Evolutionary conservation across 208 protist species (phyloP), one percentile per base, ranked within the genome.

Genomic region (Eutreptiella sp.): DNA sequence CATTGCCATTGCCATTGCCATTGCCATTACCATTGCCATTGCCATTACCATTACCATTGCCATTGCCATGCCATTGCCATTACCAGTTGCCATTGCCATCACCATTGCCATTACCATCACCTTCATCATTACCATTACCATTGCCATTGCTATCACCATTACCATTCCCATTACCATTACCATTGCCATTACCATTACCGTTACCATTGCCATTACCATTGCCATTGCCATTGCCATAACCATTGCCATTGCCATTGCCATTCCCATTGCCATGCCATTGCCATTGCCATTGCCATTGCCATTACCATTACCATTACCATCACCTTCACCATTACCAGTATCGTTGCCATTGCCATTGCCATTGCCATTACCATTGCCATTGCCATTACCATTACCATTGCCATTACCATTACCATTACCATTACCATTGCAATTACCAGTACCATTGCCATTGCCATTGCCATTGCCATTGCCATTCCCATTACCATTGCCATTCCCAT

Each of bases 401-500:
- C n/a, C 43, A 26, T 48, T 41, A 16, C 43, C 43, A 48, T 48
- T 21, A 21, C 43, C 43, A 26, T 48, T 26, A 19, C n/a, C 43
- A 48, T 48, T 26, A 19, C 11, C n/a, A 48, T 48, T 26, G 43
- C n/a, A 14, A 26, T 48, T 16, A 41, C 43, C 43, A 26, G 16
- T 26, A 19, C 43, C 43, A 48, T 48, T 26, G 21, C 11, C 43
- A 48, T 48, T 26, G 43, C n/a, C 43, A 48, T 48, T 48, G 43
- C n/a, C 43, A 26, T 48, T 26, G 43, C 43, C 43, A 48, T 48
- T 48, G 43, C n/a, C 43, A 48, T 48, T 26, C 11, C 43, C 43
- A 48, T 48, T 48, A 19, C n/a, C 43, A 48, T 48, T 26, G 43
- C 43, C 43, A 48, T 48, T 48, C n/a, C 43, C 43, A 48, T 48